Percentiles rank a stretch among this genome's conserved stretches.
phyloP scores from a whole-genome alignment of 75 land plant genomes.

The Picea sitchensis region DNA sequence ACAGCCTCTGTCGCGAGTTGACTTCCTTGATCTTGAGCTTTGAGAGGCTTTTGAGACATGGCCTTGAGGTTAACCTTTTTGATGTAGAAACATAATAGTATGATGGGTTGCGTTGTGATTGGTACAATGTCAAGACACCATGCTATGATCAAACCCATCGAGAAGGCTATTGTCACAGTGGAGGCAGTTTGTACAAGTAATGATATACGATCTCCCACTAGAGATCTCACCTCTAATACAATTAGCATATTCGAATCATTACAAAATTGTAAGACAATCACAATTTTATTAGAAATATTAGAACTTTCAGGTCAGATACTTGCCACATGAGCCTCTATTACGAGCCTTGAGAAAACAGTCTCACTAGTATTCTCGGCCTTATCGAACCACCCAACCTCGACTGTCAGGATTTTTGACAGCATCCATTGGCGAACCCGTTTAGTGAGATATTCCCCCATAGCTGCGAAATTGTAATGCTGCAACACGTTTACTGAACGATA shows the following conservation, averaged over 20 bases:
- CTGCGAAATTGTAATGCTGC: slow-evolving; percentile 68
- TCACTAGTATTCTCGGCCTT: slow-evolving; percentile 62
- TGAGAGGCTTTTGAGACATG: slow-evolving; percentile 51
- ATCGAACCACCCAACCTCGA: slow-evolving; percentile 91
- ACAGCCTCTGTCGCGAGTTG: slow-evolving; percentile 82
- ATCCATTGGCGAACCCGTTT: slow-evolving; percentile 63
- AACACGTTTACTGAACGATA: slow-evolving; percentile 28
- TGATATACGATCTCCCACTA: slow-evolving; percentile 69
- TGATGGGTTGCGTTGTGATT: slow-evolving; percentile 74
- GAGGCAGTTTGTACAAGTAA: slow-evolving; percentile 64
- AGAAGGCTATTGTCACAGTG: slow-evolving; percentile 53
- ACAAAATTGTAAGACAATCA: no score
- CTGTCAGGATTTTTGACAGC: slow-evolving; percentile 50
- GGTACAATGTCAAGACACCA: slow-evolving; percentile 81
- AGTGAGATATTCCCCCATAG: slow-evolving; percentile 66
- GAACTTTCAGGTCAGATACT: neutral
- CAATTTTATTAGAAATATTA: neutral
- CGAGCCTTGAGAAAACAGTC: slow-evolving; percentile 57
- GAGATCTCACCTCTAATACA: slow-evolving; percentile 53
- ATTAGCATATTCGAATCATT: neutral
- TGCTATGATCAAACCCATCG: slow-evolving; percentile 61
- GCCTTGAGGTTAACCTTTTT: slow-evolving; percentile 43
- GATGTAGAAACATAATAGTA: slow-evolving; percentile 57
- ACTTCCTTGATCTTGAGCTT: slow-evolving; percentile 55
- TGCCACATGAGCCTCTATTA: slow-evolving; percentile 70